Percentiles rank a stretch among this genome's conserved stretches.
These are phyloP conservation scores for Debaryomycetaceae sp. DNA, from an alignment of 1,139 yeast genomes.

Conservation along the genomic window DNA sequence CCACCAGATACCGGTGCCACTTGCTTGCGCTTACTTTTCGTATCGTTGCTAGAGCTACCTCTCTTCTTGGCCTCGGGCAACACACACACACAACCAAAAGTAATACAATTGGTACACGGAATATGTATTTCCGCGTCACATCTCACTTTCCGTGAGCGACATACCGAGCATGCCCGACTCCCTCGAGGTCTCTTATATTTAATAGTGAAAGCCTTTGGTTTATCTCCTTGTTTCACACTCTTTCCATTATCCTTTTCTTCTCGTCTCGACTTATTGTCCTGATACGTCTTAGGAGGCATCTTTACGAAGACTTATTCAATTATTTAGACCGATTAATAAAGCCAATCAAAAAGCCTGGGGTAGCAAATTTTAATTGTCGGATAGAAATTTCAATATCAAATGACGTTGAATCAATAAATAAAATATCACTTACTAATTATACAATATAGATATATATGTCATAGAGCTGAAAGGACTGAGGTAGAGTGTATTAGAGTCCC, in stretches of 20 bases:
- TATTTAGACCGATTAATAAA: not conserved
- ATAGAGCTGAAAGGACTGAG: too few relatives aligned
- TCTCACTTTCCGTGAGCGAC: slow-evolving; percentile 71
- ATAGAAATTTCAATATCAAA: not conserved
- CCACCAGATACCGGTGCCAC: not conserved
- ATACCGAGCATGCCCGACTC: slow-evolving; percentile 51
- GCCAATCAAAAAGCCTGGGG: not conserved
- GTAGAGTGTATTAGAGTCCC: too few relatives aligned
- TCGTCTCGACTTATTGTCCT: not conserved
- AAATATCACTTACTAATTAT: too few relatives aligned
- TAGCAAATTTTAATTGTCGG: not conserved
- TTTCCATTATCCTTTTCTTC: not conserved
- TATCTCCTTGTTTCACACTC: slow-evolving; percentile 17
- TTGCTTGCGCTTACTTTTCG: slow-evolving; percentile 17
- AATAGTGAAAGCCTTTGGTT: slow-evolving; percentile 49
- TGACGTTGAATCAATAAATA: too few relatives aligned
- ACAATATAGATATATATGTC: too few relatives aligned
- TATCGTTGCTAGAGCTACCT: slow-evolving; percentile 26
- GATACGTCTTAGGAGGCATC: slow-evolving; percentile 5
- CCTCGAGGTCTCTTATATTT: slow-evolving; percentile 52
- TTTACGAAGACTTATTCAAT: not conserved
- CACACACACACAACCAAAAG: slow-evolving; percentile 71
- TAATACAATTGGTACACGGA: slow-evolving; percentile 75
- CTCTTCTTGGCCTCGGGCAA: slow-evolving; percentile 58
- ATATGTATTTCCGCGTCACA: slow-evolving; percentile 67